Percentiles rank a stretch among this genome's conserved stretches.
Conservation (phyloP, 2,329 filamentous ascomycete genomes). For the Cladosporium sp. region DNA sequence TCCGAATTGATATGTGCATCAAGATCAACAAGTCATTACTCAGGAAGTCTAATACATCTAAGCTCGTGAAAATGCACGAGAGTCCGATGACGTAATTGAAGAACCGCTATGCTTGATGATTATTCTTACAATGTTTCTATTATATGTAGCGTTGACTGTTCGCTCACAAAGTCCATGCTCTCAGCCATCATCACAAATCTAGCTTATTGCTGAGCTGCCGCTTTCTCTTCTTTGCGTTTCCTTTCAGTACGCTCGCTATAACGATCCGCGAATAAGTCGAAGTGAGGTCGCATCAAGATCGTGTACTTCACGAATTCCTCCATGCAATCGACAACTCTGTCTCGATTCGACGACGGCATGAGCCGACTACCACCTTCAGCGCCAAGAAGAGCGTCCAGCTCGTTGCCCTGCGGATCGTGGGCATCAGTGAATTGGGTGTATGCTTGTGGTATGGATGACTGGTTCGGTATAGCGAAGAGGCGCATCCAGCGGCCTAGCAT, state of each 20-base stretch:
- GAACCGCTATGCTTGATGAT: no score
- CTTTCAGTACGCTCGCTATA: constrained; percentile 52
- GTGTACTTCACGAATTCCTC: constrained; percentile 69
- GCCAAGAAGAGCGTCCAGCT: background rate
- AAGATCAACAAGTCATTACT: no score
- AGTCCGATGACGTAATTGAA: no score
- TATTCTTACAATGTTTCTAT: no score
- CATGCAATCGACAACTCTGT: constrained; percentile 42
- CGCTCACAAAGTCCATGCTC: no score
- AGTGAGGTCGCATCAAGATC: constrained; percentile 59
- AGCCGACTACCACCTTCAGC: constrained; percentile 25
- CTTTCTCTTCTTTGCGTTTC: background rate
- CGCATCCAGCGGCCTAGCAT: constrained; percentile 58
- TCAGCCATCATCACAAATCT: no score
- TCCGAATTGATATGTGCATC: no score
- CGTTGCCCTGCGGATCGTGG: constrained; percentile 18
- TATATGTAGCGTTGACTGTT: no score
- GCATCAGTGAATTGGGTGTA: constrained; percentile 56
- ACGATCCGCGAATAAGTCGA: constrained; percentile 58
- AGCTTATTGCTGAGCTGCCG: background rate
- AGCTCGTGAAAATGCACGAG: no score
- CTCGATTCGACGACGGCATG: constrained; percentile 23
- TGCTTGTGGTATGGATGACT: constrained; percentile 59
- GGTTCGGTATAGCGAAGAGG: constrained; percentile 54
- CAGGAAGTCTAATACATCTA: no score